These are phyloP conservation scores for Platanthera guangdongensis DNA, from an alignment of 106 monocot species.

Conservation along the genomic window DNA sequence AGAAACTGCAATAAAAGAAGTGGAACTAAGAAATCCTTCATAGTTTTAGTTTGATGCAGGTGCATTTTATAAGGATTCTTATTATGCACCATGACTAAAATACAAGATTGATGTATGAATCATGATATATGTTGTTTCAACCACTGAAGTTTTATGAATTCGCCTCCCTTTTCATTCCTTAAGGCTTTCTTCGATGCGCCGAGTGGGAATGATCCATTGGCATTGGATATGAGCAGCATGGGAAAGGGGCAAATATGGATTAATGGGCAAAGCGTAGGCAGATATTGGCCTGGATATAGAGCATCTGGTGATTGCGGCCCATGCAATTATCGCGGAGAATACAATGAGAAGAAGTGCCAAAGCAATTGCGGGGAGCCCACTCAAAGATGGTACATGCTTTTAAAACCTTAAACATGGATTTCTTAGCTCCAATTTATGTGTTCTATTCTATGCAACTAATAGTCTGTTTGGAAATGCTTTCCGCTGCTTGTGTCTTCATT, in stretches of 20 bases:
- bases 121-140: neutral
- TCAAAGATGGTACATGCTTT: constrained; percentile 65
- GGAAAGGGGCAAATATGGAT: constrained; percentile 95
- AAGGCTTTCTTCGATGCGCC: constrained; percentile 85
- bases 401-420: neutral
- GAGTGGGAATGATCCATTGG: constrained; percentile 68
- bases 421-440: neutral
- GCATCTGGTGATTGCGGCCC: constrained; percentile 49
- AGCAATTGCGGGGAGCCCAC: constrained; percentile 78
- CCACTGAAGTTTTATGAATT: neutral
- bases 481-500: no score
- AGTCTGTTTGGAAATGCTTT: neutral
- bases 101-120: neutral
- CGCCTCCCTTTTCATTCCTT: neutral
- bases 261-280: constrained; percentile 84
- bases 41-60: no score
- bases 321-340: constrained; percentile 75
- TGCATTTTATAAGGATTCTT: no score
- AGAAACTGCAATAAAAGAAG: no score
- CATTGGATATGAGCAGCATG: constrained; percentile 92
- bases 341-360: constrained; percentile 71
- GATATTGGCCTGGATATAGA: constrained; percentile 88
- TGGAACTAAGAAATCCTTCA: no score
- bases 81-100: neutral
- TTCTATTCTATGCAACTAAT: neutral